Evolutionary conservation across 306 rosid genomes (phyloP).

Genomic region (Corylus avellana): DNA sequence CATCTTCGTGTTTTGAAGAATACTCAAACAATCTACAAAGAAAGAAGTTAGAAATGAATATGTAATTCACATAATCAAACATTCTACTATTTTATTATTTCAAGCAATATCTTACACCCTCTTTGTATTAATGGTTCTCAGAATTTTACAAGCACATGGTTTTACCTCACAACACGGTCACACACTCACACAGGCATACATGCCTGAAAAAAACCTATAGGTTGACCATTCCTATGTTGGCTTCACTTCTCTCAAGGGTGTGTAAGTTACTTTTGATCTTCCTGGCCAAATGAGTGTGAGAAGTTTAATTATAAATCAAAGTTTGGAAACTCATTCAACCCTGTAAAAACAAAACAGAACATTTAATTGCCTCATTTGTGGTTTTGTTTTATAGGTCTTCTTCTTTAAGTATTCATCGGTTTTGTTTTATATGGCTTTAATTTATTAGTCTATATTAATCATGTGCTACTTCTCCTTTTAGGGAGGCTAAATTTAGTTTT

Average conservation of each 20-base stretch:
- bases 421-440: no score
- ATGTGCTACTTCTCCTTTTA: no score
- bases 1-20: neutral
- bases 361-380: neutral
- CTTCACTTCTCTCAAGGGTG: neutral
- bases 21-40: neutral
- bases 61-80: conserved; percentile 4
- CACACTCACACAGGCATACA: conserved; percentile 10
- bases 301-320: neutral
- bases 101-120: conserved; percentile 12
- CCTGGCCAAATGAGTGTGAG: neutral
- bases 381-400: neutral
- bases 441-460: no score
- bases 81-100: neutral
- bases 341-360: neutral
- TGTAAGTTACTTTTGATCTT: conserved; percentile 6
- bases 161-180: neutral
- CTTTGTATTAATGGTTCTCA: conserved; percentile 1
- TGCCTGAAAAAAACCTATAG: conserved; percentile 31
- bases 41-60: neutral
- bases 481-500: no score
- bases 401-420: neutral
- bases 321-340: neutral
- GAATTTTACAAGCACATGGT: neutral
- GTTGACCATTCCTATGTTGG: conserved; percentile 13